phyloP scores from a whole-genome alignment of 768 basidiomycete genomes.

The Lyophyllum shimeji region DNA sequence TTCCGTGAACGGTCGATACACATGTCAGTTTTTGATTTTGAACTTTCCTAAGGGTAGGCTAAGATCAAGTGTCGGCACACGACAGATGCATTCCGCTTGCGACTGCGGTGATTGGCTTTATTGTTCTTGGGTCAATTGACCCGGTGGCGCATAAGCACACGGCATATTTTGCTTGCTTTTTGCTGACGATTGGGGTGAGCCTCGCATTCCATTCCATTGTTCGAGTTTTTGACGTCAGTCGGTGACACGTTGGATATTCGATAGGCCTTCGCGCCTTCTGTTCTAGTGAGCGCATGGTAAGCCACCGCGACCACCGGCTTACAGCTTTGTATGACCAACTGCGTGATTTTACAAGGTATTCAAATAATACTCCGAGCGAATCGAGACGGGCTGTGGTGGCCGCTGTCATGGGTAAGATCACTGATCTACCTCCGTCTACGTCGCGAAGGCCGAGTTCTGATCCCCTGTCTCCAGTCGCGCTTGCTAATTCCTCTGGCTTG shows the following conservation, averaged over 20 bases:
- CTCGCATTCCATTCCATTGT: background rate
- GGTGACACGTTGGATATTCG: background rate
- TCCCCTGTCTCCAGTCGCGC: conserved; percentile 33
- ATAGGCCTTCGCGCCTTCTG: conserved; percentile 48
- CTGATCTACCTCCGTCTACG: background rate
- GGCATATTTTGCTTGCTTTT: conserved; percentile 57
- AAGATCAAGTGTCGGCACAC: background rate
- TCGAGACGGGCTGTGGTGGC: conserved; percentile 48
- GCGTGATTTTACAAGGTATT: conserved; percentile 33
- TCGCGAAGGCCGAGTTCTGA: background rate
- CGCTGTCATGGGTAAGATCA: conserved; percentile 44
- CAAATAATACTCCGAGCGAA: conserved; percentile 51
- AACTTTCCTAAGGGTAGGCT: background rate
- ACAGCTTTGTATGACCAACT: background rate
- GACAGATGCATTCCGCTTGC: conserved; percentile 41
- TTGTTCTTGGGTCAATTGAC: conserved; percentile 46
- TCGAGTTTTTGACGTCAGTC: background rate
- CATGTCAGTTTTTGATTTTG: conserved; percentile 24
- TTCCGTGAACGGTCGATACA: conserved; percentile 52
- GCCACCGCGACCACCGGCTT: background rate
- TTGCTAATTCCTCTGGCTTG: conserved; percentile 48
- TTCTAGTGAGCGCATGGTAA: conserved; percentile 43
- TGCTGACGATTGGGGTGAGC: conserved; percentile 48
- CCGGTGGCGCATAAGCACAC: conserved; percentile 35
- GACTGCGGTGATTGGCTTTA: conserved; percentile 39